Conservation (phyloP, 176 grass and related monocot species). For the Leersia perrieri region DNA sequence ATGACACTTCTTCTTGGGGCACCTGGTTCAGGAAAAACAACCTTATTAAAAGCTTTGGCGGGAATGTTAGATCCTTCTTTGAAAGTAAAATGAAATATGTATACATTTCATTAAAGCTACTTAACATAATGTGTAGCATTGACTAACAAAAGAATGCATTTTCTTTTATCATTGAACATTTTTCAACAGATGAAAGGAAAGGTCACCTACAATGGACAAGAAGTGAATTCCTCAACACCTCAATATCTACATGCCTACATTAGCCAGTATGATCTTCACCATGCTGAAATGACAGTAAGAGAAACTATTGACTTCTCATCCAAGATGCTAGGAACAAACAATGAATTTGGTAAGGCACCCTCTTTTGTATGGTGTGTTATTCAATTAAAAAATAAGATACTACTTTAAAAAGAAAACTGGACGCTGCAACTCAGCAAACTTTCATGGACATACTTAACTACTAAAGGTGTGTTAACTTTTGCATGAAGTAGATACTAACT, state of each 20-base stretch:
- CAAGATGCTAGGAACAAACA: conserved; percentile 62
- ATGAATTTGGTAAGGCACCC: conserved; percentile 68
- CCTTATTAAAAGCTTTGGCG: conserved; percentile 72
- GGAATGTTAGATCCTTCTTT: conserved; percentile 63
- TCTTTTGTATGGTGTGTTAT: not conserved
- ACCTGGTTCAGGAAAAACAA: conserved; percentile 89
- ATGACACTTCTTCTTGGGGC: conserved; percentile 96
- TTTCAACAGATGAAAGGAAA: conserved; percentile 52
- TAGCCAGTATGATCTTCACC: conserved; percentile 90
- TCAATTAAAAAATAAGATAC: not conserved
- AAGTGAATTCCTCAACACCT: conserved; percentile 51
- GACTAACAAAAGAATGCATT: conserved; percentile 18
- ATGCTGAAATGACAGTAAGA: conserved; percentile 89
- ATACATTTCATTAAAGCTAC: not conserved
- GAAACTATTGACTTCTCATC: conserved; percentile 79
- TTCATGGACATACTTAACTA: not conserved
- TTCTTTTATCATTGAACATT: conserved; percentile 18
- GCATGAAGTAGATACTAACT: conserved; percentile 17
- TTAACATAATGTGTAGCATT: not conserved
- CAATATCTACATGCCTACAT: conserved; percentile 69
- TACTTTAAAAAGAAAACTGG: conserved; percentile 16
- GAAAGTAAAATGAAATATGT: conserved; percentile 52
- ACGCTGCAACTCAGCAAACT: conserved; percentile 19
- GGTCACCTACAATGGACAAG: conserved; percentile 69
- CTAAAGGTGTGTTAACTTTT: not conserved